Evolutionary conservation across 805 yeast genomes (phyloP).

Genomic region (Candida railenensis): DNA sequence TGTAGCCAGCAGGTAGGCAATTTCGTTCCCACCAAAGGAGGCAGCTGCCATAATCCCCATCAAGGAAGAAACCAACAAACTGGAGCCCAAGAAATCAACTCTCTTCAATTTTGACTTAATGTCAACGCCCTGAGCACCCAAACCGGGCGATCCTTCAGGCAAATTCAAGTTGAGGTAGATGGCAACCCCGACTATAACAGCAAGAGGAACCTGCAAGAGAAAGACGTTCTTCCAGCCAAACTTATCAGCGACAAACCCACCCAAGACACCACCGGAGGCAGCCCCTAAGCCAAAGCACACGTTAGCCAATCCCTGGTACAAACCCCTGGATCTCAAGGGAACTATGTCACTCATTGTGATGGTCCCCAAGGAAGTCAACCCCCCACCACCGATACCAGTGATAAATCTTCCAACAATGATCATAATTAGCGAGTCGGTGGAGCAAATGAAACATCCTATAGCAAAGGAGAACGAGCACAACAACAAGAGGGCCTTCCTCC

Average conservation of each 20-base stretch:
- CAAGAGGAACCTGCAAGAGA: conserved; percentile 40
- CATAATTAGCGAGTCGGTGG: conserved; percentile 44
- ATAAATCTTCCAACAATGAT: conserved; percentile 64
- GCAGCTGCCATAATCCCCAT: conserved; percentile 62
- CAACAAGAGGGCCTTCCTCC: conserved; percentile 54
- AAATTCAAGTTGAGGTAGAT: conserved; percentile 38
- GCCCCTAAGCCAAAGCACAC: conserved; percentile 72
- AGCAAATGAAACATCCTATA: conserved; percentile 55
- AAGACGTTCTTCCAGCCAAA: conserved; percentile 53
- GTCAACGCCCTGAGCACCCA: conserved; percentile 48
- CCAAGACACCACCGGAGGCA: conserved; percentile 43
- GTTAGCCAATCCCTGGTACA: conserved; percentile 81
- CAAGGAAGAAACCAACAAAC: conserved; percentile 56
- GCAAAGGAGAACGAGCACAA: conserved; percentile 57
- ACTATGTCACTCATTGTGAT: conserved; percentile 76
- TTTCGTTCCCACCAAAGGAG: conserved; percentile 61
- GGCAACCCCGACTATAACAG: conserved; percentile 41
- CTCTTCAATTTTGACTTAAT: conserved; percentile 50
- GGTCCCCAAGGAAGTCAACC: conserved; percentile 71
- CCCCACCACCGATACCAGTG: conserved; percentile 93
- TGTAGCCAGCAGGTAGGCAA: conserved; percentile 44
- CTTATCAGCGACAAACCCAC: conserved; percentile 55
- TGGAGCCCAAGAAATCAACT: conserved; percentile 68
- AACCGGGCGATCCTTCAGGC: conserved; percentile 57
- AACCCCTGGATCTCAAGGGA: conserved; percentile 72